Evolutionary conservation across 179 eudicot genomes (phyloP).

Genomic region (Beta macrorhiza): DNA sequence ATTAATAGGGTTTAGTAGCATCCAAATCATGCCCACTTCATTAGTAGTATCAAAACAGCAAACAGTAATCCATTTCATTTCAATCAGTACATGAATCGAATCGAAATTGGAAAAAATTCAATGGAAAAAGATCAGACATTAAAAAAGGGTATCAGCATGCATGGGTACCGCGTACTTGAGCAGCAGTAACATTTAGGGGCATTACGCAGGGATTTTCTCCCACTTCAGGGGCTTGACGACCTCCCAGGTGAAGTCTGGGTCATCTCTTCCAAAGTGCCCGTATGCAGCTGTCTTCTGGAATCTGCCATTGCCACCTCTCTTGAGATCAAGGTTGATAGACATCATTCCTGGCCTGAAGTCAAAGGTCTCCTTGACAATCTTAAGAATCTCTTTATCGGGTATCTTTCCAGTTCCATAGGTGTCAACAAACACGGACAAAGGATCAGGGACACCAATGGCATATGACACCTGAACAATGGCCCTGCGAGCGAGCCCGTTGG

Average conservation of each 20-base stretch:
- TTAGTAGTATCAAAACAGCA: neutral
- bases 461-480: constrained; percentile 32
- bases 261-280: constrained; percentile 36
- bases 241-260: constrained; percentile 37
- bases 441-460: constrained; percentile 36
- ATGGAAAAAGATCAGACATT: neutral
- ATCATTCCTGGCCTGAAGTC: constrained; percentile 37
- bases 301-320: constrained; percentile 31
- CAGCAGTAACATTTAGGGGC: neutral
- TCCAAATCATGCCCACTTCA: neutral
- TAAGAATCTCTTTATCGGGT: constrained; percentile 28
- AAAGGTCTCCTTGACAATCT: constrained; percentile 32
- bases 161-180: neutral
- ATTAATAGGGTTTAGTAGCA: neutral
- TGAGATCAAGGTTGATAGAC: constrained; percentile 29
- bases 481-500: constrained; percentile 32
- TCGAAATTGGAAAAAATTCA: constrained; percentile 1
- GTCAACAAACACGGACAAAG: constrained; percentile 31
- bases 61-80: constrained; percentile 5
- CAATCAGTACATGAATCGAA: constrained; percentile 8
- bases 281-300: constrained; percentile 36
- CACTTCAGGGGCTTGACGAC: constrained; percentile 32
- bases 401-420: constrained; percentile 33
- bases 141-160: neutral
- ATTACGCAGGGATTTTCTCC: constrained; percentile 20